These are phyloP conservation scores for Castanea crenata DNA, from an alignment of 306 rosid species.

Conservation along the genomic window DNA sequence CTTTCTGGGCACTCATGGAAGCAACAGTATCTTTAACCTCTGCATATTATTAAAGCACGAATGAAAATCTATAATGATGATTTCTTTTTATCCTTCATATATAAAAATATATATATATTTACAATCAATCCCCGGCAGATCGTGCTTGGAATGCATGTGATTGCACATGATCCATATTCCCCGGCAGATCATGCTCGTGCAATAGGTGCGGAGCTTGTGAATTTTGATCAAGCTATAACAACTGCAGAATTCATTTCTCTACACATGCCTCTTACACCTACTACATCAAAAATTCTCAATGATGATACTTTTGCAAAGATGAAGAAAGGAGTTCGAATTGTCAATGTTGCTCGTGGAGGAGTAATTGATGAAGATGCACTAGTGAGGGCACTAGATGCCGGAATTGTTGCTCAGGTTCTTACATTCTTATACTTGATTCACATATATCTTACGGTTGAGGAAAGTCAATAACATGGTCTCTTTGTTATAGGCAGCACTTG, in stretches of 20 bases:
- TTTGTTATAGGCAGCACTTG: constrained; percentile 84
- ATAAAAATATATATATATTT: not conserved
- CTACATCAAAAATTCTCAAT: constrained; percentile 78
- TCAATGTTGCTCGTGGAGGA: constrained; percentile 96
- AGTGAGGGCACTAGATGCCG: constrained; percentile 83
- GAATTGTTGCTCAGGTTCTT: constrained; percentile 88
- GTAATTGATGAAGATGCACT: constrained; percentile 97
- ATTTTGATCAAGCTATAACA: constrained; percentile 83
- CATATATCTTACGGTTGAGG: not conserved
- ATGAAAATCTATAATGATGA: not conserved
- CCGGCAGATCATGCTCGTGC: constrained; percentile 97
- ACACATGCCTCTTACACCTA: constrained; percentile 96
- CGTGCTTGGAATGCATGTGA: constrained; percentile 79
- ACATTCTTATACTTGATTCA: not conserved
- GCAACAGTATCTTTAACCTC: constrained; percentile 62
- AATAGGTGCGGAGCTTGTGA: constrained; percentile 88
- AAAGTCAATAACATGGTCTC: not conserved
- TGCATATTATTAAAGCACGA: constrained; percentile 30
- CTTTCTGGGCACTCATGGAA: constrained; percentile 60
- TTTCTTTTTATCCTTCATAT: not conserved
- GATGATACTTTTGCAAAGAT: constrained; percentile 92
- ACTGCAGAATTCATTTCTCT: constrained; percentile 88
- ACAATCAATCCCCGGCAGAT: too few species aligned
- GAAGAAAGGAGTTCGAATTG: constrained; percentile 91
- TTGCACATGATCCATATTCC: constrained; percentile 93